A percentile compares a stretch with the other conserved stretches of the same genome.
These are phyloP conservation scores for Moesziomyces sp. DNA, from an alignment of 1,284 basidiomycete species.

Conservation along the genomic window DNA sequence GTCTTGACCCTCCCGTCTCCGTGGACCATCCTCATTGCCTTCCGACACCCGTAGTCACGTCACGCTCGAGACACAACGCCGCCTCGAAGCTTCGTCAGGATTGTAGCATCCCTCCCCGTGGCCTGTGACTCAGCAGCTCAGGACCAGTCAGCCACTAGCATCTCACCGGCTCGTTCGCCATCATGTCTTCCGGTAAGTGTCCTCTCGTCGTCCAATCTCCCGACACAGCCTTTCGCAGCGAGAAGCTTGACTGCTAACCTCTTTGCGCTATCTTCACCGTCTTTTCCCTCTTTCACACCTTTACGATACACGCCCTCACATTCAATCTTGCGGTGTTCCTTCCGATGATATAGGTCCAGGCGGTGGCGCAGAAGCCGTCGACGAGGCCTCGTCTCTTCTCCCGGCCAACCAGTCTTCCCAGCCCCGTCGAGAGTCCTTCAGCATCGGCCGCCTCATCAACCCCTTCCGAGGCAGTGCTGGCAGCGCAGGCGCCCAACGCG, in stretches of 20 bases:
- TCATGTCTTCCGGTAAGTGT: neutral
- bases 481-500: slow-evolving; percentile 2
- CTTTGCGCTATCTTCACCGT: too few relatives aligned
- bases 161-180: neutral
- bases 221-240: too few relatives aligned
- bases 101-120: too few relatives aligned
- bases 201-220: neutral
- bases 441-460: slow-evolving; percentile 34
- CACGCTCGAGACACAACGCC: too few relatives aligned
- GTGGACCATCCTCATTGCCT: too few relatives aligned
- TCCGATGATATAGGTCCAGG: slow-evolving; percentile 1
- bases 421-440: slow-evolving; percentile 28
- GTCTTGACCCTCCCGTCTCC: too few relatives aligned
- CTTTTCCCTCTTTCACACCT: neutral
- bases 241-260: too few relatives aligned
- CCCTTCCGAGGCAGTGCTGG: slow-evolving; percentile 19
- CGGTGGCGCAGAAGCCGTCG: slow-evolving; percentile 4
- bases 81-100: too few relatives aligned
- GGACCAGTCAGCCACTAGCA: neutral
- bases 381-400: slow-evolving; percentile 27
- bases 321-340: neutral
- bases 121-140: neutral
- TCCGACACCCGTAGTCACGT: too few relatives aligned
- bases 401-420: slow-evolving; percentile 2
- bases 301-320: too few relatives aligned